Base-by-base conservation (phyloP, 176 grass and related monocot species). In the Tuctoria greenei region DNA sequence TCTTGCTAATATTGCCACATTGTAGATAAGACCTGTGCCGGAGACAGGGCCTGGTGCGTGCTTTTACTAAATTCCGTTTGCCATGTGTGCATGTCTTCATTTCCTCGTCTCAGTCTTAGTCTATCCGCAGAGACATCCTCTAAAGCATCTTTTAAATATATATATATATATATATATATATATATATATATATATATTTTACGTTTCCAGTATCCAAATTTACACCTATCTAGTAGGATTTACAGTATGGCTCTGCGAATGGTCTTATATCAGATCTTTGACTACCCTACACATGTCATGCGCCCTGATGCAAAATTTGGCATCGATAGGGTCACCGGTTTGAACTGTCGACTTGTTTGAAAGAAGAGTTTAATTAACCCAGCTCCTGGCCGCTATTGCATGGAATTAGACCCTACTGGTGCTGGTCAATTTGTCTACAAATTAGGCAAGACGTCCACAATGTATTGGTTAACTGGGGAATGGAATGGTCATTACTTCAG, bases 261-360 rank as follows among this genome's bases (percentile, higher is more conserved):
- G n/a, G n/a, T n/a, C n/a, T n/a, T n/a, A n/a, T n/a, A n/a, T n/a
- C 82, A 93, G 83, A 93, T 83, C 78, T 89, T 89, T 76, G 75
- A 89, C 37, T 64, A 89, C 60, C 90, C 59, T 4, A 76, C 79
- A 2, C 75, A 92, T 79, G 79, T 67, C 59, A 1, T 85, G 28
- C 17, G 69, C 55, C 57, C 67, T 11, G 76, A 55, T 36, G 78
- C 65, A 44, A 89, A 77, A 54, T 28, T 67, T 50, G 89, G 85
- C 52, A 14, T 68, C 4, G 59, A 87, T 61, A 78, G 83, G 42
- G 51, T 69, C 10, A 80, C 80, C 0, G 41, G 58, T 10, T 5
- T 84, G 36, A 86, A 81, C 23, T 76, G 84, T 10, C 54, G n/a
- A 8, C 71, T 84, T 24, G 50, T 65, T 50, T 81, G 83, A 31